Conservation (phyloP, 768 basidiomycete genomes). For the Leccinum arenicola region DNA sequence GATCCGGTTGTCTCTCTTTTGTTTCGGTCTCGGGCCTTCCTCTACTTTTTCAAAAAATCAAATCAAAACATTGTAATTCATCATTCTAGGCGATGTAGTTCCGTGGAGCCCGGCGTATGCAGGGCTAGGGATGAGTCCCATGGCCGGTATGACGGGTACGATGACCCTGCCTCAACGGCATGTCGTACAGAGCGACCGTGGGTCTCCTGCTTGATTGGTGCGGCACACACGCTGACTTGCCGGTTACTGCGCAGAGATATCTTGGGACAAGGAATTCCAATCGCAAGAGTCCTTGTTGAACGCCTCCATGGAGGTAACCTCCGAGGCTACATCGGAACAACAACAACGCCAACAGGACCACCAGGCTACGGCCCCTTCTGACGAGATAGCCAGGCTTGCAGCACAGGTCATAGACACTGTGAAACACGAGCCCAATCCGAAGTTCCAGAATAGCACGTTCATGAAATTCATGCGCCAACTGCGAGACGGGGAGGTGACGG, state of each 20-base stretch:
- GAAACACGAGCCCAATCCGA: conserved; percentile 71
- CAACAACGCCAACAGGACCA: conserved; percentile 19
- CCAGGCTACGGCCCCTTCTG: conserved; percentile 33
- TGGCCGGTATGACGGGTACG: conserved; percentile 31
- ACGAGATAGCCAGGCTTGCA: conserved; percentile 80
- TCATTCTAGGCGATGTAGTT: conserved; percentile 33
- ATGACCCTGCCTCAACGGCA: conserved; percentile 23
- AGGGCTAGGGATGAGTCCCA: conserved; percentile 39
- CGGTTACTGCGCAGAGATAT: conserved; percentile 14
- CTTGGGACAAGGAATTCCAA: conserved; percentile 66
- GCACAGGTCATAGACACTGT: conserved; percentile 76
- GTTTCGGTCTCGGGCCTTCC: neutral
- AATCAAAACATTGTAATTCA: neutral
- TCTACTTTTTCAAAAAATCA: neutral
- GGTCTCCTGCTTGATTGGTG: conserved; percentile 18
- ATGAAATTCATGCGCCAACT: conserved; percentile 83
- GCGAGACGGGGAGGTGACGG: conserved; percentile 72
- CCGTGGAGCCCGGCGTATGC: conserved; percentile 40
- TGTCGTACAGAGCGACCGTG: conserved; percentile 42
- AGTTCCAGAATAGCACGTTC: conserved; percentile 84
- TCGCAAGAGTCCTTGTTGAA: conserved; percentile 48
- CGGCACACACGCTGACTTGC: neutral
- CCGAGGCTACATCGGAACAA: conserved; percentile 10
- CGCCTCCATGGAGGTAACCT: conserved; percentile 11
- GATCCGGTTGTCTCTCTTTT: neutral